A percentile compares a stretch with the other conserved stretches of the same genome.
Conservation (phyloP, 306 rosid species). For the Phaseolus lunatus region DNA sequence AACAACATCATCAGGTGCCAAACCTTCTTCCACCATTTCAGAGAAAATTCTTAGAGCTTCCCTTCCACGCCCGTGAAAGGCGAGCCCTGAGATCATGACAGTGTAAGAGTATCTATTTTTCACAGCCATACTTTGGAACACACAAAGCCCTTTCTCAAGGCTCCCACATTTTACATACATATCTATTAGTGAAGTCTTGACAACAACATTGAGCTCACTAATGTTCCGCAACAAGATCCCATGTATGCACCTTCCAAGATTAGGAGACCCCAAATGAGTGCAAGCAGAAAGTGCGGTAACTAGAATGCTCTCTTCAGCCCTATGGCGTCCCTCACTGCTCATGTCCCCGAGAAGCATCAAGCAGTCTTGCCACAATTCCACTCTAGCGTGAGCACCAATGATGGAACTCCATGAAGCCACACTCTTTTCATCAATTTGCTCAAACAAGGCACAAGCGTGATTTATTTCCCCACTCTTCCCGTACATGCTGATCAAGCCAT, state of each 20-base stretch:
- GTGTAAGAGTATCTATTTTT: constrained; percentile 73
- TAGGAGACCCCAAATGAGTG: constrained; percentile 77
- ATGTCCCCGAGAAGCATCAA: constrained; percentile 69
- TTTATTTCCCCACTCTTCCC: constrained; percentile 62
- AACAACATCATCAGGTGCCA: constrained; percentile 68
- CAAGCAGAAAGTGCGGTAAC: constrained; percentile 83
- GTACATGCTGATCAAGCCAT: constrained; percentile 85
- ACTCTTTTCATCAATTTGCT: constrained; percentile 59
- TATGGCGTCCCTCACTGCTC: constrained; percentile 62
- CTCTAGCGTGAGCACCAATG: constrained; percentile 74
- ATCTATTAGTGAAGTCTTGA: constrained; percentile 76
- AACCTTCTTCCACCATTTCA: constrained; percentile 71
- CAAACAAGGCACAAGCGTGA: constrained; percentile 60
- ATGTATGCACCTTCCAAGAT: constrained; percentile 76
- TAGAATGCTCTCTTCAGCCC: constrained; percentile 83
- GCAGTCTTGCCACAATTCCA: constrained; percentile 76
- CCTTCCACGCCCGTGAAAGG: constrained; percentile 75
- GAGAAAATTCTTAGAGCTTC: constrained; percentile 73
- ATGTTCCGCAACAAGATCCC: constrained; percentile 74
- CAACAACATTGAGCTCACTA: constrained; percentile 72
- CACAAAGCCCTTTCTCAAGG: constrained; percentile 61
- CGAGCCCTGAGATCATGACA: constrained; percentile 83
- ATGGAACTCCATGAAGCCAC: constrained; percentile 91
- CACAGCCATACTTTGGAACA: constrained; percentile 65
- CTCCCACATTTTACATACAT: constrained; percentile 89